Base-by-base conservation (phyloP, 1,284 basidiomycete genomes). In the Phlebopus sp. region DNA sequence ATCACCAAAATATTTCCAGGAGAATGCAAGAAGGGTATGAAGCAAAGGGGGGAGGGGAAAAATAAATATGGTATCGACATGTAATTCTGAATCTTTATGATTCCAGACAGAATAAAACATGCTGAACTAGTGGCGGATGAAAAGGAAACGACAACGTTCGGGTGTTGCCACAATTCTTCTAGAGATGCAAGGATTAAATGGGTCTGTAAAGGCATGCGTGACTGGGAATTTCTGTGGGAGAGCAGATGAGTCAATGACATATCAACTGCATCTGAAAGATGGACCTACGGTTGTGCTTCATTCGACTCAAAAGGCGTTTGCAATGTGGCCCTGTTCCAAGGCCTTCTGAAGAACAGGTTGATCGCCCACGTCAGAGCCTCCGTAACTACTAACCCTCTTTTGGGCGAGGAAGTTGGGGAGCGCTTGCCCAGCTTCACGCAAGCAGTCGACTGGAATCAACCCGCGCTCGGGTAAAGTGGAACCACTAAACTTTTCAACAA, bases 401-500 rank as follows among this genome's bases (percentile, higher is more conserved):
- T 74, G 66, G 25, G 70, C 68, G 41, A 81, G 59, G 63, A 81
- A 82, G 3, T 67, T 64, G 0, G 78, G 72, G 14, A 80, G 58
- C n/a, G 73, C 69, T 57, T 80, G 69, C 14, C 72, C 69, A 27
- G 63, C 56, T 27, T 70, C 69, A 21, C 78, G 66, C 55, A 86
- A 66, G 58, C 82, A 86, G 56, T 84, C 81, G 23, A 84, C 68
- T 2, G 84, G 84, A 37, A 86, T 82, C 35, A 77, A 56, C 1
- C 75, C 75, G 34, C 55, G 45, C 14, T 55, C 50, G 21, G 31
- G 46, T 6, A n/a, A n/a, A 6, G 18, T 27, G 2, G 29, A 5
- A 6, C 7, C 48, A 42, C 57, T 53, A 36, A 72, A 53, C 55
- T 72, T 76, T 60, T 80, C 76, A 14, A 81, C 73, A 47, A 75